These are phyloP conservation scores for Puccinia hordei DNA, from an alignment of 1,284 basidiomycete species.

Conservation along the genomic window DNA sequence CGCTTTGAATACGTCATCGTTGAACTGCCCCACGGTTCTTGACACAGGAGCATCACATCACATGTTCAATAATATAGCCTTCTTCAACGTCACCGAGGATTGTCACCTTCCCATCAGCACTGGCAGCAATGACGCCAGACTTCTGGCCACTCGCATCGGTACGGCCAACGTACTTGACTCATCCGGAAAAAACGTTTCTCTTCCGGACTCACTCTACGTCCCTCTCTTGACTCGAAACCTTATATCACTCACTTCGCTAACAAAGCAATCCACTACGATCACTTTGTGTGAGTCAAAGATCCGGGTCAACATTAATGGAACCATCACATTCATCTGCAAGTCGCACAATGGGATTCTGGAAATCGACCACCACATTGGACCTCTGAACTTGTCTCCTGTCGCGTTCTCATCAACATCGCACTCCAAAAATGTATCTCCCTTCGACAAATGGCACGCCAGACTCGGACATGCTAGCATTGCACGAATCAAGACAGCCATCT, in stretches of 20 bases:
- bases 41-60: not conserved
- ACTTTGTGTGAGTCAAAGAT: too few relatives aligned
- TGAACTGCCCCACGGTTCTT: not conserved
- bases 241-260: not conserved
- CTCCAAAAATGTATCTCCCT: not conserved
- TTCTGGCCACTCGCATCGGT: not conserved
- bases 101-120: not conserved
- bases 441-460: not conserved
- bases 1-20: not conserved
- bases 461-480: not conserved
- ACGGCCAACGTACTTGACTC: not conserved
- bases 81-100: not conserved
- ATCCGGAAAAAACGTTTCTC: not conserved
- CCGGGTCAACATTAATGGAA: too few relatives aligned
- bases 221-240: not conserved
- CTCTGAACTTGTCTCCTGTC: too few relatives aligned
- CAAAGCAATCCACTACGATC: too few relatives aligned
- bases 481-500: not conserved
- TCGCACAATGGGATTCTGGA: too few relatives aligned
- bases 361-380: too few relatives aligned
- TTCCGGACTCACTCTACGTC: not conserved
- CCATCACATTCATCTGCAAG: too few relatives aligned
- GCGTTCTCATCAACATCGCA: too few relatives aligned
- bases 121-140: not conserved
- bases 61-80: not conserved